Conservation (phyloP, 257 asterid genomes). For the Rubia yunnanensis region DNA sequence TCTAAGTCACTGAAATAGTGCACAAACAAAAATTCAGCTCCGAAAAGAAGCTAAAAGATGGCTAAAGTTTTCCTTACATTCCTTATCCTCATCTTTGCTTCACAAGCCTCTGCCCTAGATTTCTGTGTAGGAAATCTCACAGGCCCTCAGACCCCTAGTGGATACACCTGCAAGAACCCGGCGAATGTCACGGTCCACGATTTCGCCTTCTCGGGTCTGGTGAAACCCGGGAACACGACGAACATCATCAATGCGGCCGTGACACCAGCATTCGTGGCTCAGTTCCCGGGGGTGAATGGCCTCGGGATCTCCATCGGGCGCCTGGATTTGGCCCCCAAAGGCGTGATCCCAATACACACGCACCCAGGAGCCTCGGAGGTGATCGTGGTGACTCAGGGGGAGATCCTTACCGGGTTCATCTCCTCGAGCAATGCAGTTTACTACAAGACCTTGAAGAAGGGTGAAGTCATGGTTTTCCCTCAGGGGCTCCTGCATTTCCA, state of each 20-base stretch:
- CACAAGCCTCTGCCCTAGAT: constrained; percentile 48
- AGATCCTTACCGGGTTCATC: constrained; percentile 40
- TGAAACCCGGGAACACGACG: constrained; percentile 45
- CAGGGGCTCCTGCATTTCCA: constrained; percentile 72
- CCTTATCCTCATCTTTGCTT: constrained; percentile 19
- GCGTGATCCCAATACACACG: constrained; percentile 67
- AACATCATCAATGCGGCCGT: constrained; percentile 67
- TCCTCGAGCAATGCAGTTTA: constrained; percentile 49
- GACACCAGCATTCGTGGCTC: constrained; percentile 55
- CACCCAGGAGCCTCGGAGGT: constrained; percentile 71
- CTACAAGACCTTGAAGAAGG: constrained; percentile 41
- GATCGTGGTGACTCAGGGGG: constrained; percentile 39
- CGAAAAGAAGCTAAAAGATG: constrained; percentile 18
- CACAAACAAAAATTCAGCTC: not conserved
- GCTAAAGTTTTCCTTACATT: constrained; percentile 23
- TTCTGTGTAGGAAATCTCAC: constrained; percentile 58
- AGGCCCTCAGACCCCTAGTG: constrained; percentile 43
- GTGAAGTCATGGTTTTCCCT: constrained; percentile 58
- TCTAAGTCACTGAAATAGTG: not conserved
- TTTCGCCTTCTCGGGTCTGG: constrained; percentile 50
- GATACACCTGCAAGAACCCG: constrained; percentile 60
- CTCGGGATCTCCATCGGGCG: constrained; percentile 64
- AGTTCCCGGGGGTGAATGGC: constrained; percentile 65
- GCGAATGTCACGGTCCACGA: constrained; percentile 36
- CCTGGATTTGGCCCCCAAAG: constrained; percentile 51